phyloP scores from a whole-genome alignment of 1,284 basidiomycete genomes.

The Thelephora terrestris region DNA sequence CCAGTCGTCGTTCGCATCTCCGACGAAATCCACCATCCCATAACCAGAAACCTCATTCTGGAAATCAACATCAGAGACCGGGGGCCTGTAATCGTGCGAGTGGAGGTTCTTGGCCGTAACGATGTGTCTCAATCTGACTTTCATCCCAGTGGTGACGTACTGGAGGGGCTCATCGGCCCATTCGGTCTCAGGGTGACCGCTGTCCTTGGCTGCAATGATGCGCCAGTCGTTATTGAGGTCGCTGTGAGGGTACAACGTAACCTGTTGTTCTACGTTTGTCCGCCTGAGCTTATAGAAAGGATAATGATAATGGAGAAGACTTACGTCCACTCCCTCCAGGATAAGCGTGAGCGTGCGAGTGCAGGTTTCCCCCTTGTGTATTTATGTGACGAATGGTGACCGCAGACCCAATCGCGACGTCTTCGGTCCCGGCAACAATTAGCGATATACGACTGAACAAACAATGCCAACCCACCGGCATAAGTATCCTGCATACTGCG shows the following conservation, averaged over 20 bases:
- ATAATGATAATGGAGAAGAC: conserved; percentile 17
- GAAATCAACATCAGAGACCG: conserved; percentile 97
- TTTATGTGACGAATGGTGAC: conserved; percentile 86
- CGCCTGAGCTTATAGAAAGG: background rate
- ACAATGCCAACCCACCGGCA: conserved; percentile 45
- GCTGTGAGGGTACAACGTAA: conserved; percentile 94
- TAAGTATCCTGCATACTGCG: conserved; percentile 89
- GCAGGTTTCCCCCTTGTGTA: conserved; percentile 96
- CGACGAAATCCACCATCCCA: conserved; percentile 76
- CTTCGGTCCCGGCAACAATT: conserved; percentile 27
- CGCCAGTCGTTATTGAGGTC: conserved; percentile 91
- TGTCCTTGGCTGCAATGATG: conserved; percentile 60
- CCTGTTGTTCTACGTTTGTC: conserved; percentile 74
- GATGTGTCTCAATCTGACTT: conserved; percentile 80
- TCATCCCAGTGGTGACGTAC: conserved; percentile 57
- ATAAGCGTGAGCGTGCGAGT: conserved; percentile 88
- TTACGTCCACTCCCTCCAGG: conserved; percentile 79
- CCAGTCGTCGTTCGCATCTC: conserved; percentile 96
- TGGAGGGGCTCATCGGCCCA: conserved; percentile 49
- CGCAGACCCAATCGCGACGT: conserved; percentile 80
- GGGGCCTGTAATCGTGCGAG: conserved; percentile 90
- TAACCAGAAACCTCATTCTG: conserved; percentile 98
- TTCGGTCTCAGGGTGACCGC: conserved; percentile 41
- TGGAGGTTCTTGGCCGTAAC: conserved; percentile 83
- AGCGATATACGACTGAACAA: background rate